Base-by-base conservation (phyloP, 1,284 basidiomycete species). In the Heliocybe sulcata region DNA sequence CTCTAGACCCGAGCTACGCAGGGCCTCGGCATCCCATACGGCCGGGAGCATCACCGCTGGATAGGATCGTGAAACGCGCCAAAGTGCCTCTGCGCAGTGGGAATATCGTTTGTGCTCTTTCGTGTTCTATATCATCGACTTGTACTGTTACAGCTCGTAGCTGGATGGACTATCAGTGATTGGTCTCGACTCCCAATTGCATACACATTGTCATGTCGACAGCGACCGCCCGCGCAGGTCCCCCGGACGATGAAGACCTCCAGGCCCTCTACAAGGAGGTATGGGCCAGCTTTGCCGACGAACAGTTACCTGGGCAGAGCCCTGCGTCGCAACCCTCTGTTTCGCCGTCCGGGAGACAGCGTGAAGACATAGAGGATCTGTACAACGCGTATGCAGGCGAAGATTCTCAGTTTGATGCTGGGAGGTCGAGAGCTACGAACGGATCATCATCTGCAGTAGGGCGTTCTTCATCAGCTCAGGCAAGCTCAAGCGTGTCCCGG, bases 231-330 rank as follows among this genome's bases (percentile, higher is more conserved):
- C 47, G 47, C 47, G 27, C 72, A 55, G 73, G 62, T n/a, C 70
- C 70, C 35, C 72, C 82, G 16, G 77, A 77, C 56, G 85, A 88
- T 60, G 82, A 83, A 60, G 85, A 87, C 63, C 75, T 89, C 8
- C 80, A 83, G 60, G 73, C 76, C 59, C 77, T 89, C 51, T 89
- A 88, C 67, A 80, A 86, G 57, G 81, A 86, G 68, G 85, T 89
- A 23, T 82, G 82, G 75, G 80, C 79, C 27, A 79, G 79, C 51
- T 89, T 85, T 64, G 69, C 74, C 31, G 77, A 80, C 27, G 77
- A 80, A 58, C 65, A 74, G 22, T 67, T 74, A 29, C 66, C 67
- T 20, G 62, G 67, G 1, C 71, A 73, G 48, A n/a, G n/a, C n/a
- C n/a, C n/a, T n/a, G n/a, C n/a, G n/a, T 67, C 68, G 6, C 22